Evolutionary conservation across 2,329 filamentous ascomycete species (phyloP).

Genomic region (Lasiodiplodia sp.): DNA sequence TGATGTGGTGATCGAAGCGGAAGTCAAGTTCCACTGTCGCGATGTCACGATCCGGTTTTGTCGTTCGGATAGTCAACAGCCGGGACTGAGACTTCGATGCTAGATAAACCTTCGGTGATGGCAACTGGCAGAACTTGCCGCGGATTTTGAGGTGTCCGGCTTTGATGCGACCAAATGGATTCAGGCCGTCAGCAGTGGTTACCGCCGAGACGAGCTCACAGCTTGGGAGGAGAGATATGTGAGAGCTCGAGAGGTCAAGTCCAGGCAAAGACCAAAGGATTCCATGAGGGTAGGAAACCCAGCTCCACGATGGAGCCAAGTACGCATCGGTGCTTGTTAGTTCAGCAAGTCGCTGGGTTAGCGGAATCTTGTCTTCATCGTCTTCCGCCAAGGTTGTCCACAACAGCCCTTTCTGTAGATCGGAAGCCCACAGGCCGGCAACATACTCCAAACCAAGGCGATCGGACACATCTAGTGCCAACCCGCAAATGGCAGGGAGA

Average conservation of each 20-base stretch:
- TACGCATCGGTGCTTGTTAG: background rate
- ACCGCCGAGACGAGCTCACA: background rate
- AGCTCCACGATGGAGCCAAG: background rate
- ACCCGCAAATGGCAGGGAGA: background rate
- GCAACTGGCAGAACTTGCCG: background rate
- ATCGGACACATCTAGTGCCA: background rate
- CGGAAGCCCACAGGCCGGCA: background rate
- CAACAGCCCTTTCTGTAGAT: background rate
- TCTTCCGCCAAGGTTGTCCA: background rate
- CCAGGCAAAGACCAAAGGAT: background rate
- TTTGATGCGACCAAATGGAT: background rate
- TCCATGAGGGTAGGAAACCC: background rate
- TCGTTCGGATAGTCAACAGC: background rate
- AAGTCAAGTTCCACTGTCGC: background rate
- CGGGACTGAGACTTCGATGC: background rate
- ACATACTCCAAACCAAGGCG: background rate
- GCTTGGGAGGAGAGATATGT: background rate
- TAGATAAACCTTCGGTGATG: background rate
- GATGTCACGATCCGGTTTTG: background rate
- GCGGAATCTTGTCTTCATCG: background rate
- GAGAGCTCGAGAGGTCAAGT: background rate
- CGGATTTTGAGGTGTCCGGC: background rate
- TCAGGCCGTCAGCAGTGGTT: background rate
- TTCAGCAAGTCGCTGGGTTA: background rate
- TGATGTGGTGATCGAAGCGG: background rate